A percentile compares a stretch with the other conserved stretches of the same genome.
phyloP scores from a whole-genome alignment of 2,329 filamentous ascomycete genomes.

The Pyricularia grisea region DNA sequence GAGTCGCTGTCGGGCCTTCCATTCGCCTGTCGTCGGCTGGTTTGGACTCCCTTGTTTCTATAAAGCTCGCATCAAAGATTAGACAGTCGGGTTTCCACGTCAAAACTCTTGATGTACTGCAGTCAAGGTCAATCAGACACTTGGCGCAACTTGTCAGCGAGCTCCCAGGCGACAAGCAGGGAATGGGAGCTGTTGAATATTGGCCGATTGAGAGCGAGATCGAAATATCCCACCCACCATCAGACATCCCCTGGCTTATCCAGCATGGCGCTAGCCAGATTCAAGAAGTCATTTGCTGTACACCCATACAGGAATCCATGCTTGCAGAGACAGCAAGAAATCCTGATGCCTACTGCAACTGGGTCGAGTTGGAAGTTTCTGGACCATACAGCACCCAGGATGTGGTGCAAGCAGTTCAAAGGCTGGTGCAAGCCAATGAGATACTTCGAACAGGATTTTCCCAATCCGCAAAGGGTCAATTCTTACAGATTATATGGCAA shows the following conservation, averaged over 20 bases:
- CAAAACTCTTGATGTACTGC: conserved; percentile 52
- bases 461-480: conserved; percentile 34
- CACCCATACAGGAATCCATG: conserved; percentile 70
- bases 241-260: conserved; percentile 9
- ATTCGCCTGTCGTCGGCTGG: conserved; percentile 22
- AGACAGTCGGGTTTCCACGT: conserved; percentile 45
- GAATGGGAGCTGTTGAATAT: too few relatives aligned
- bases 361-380: conserved; percentile 55
- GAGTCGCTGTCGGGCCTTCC: conserved; percentile 14
- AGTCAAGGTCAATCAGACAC: conserved; percentile 32
- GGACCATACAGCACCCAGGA: conserved; percentile 20
- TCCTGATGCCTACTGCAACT: conserved; percentile 64
- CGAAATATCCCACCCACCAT: neutral
- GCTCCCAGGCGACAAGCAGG: neutral
- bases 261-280: neutral
- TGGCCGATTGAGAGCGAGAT: neutral
- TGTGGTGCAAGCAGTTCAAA: conserved; percentile 38
- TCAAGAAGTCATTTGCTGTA: conserved; percentile 40
- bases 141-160: conserved; percentile 12
- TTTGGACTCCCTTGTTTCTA: conserved; percentile 31
- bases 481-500: conserved; percentile 57
- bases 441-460: conserved; percentile 69
- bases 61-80: conserved; percentile 52
- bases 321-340: conserved; percentile 60
- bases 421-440: conserved; percentile 46